phyloP scores from a whole-genome alignment of 2,329 filamentous ascomycete genomes.

The Sarocladium strictum region DNA sequence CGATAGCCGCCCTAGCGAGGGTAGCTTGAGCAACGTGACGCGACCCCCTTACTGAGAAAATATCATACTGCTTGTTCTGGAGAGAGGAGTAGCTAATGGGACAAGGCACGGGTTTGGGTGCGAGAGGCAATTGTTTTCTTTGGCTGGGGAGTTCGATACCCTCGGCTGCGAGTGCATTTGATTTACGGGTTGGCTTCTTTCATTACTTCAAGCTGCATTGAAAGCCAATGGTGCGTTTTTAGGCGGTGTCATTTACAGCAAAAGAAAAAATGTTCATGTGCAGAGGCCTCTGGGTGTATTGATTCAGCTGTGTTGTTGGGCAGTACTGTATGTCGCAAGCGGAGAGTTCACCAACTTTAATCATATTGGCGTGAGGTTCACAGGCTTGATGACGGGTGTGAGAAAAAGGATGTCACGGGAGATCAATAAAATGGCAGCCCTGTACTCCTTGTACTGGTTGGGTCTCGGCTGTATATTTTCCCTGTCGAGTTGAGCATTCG shows the following conservation, averaged over 20 bases:
- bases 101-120: not conserved
- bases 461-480: too few relatives aligned
- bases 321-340: too few relatives aligned
- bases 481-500: too few relatives aligned
- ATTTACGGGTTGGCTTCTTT: not conserved
- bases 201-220: not conserved
- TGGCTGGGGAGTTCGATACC: not conserved
- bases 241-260: not conserved
- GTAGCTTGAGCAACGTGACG: slow-evolving; percentile 38
- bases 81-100: too few relatives aligned
- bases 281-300: not conserved
- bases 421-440: too few relatives aligned
- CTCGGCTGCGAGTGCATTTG: not conserved
- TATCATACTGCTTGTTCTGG: too few relatives aligned
- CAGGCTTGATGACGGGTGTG: too few relatives aligned
- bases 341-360: not conserved
- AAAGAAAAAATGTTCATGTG: not conserved
- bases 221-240: not conserved
- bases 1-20: slow-evolving; percentile 41
- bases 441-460: too few relatives aligned
- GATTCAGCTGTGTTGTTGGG: not conserved
- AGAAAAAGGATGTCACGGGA: too few relatives aligned
- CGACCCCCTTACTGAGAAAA: slow-evolving; percentile 42
- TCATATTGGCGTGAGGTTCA: too few relatives aligned
- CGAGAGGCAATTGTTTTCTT: not conserved